Conservation (phyloP, 257 asterid genomes). For the Solanum chmielewskii region DNA sequence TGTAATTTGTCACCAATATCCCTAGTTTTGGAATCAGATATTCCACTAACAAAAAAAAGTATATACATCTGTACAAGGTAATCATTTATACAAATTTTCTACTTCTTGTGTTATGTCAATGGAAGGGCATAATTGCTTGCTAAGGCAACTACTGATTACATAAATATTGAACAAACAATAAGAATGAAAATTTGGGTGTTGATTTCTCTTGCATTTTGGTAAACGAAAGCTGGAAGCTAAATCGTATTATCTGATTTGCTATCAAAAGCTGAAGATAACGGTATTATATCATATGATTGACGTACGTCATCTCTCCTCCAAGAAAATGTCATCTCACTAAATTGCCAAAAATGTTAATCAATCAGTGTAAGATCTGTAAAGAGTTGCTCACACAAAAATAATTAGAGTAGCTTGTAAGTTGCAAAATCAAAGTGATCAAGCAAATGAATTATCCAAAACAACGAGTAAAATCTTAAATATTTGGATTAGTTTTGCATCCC, state of each 20-base stretch:
- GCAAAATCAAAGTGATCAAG: neutral
- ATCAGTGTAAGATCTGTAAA: neutral
- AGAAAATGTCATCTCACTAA: neutral
- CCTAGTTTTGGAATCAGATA: neutral
- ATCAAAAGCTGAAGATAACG: neutral
- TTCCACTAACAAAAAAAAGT: neutral
- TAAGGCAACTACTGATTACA: neutral
- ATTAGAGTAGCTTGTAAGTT: neutral
- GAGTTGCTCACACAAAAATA: neutral
- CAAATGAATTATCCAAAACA: neutral
- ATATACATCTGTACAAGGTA: neutral
- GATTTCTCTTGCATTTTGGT: neutral
- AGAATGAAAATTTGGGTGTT: neutral
- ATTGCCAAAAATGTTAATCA: neutral
- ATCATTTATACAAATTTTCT: neutral
- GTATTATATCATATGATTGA: neutral
- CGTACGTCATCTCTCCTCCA: constrained; percentile 1
- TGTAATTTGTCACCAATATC: neutral
- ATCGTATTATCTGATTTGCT: neutral
- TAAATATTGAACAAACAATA: neutral
- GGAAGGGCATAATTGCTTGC: neutral
- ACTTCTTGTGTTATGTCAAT: neutral
- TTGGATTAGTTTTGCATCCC: neutral
- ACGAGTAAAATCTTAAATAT: neutral
- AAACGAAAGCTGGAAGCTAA: neutral